A percentile compares a stretch with the other conserved stretches of the same genome.
These are phyloP conservation scores for Podila minutissima DNA, from an alignment of 192 early-diverging fungal species.

Conservation along the genomic window DNA sequence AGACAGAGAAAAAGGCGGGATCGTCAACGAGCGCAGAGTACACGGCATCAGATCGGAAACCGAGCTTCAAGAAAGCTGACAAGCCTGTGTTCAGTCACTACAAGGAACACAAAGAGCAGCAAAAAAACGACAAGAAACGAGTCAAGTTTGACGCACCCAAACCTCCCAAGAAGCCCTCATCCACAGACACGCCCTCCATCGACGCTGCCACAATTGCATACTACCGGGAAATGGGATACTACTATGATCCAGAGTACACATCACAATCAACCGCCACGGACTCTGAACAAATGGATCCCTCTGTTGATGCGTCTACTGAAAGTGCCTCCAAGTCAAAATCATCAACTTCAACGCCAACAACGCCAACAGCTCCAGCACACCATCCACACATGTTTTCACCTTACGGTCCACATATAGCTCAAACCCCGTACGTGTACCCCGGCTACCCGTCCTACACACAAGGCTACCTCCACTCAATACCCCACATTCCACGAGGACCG, in stretches of 20 bases:
- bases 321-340: neutral
- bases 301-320: neutral
- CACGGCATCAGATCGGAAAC: slow-evolving; percentile 35
- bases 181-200: neutral
- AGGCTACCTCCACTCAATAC: neutral
- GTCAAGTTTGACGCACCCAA: neutral
- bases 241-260: slow-evolving; percentile 31
- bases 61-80: slow-evolving; percentile 52
- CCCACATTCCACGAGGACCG: neutral
- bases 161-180: neutral
- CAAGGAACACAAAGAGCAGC: slow-evolving; percentile 1
- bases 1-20: neutral
- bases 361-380: neutral
- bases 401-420: too few relatives aligned
- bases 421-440: too few relatives aligned
- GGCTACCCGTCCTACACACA: neutral
- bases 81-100: slow-evolving; percentile 31
- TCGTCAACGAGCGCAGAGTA: neutral
- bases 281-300: neutral
- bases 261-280: neutral
- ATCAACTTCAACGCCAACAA: neutral
- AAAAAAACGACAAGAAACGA: neutral
- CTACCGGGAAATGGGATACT: slow-evolving; percentile 44
- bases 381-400: neutral
- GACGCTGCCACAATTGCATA: slow-evolving; percentile 44